phyloP scores from a whole-genome alignment of 805 yeast genomes.

The Citeromyces matritensis region DNA sequence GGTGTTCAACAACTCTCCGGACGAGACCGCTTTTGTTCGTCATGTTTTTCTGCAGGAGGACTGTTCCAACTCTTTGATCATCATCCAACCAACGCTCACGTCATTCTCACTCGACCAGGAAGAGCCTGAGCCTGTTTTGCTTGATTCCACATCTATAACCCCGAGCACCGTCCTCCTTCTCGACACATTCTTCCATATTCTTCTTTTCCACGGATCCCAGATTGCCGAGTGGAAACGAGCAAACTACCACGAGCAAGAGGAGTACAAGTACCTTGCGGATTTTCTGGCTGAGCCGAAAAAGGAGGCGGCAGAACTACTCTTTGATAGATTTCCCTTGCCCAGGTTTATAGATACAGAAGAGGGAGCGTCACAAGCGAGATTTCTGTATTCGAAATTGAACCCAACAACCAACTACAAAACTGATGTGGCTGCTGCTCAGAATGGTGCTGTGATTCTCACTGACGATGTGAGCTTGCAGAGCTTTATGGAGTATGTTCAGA shows the following conservation, averaged over 20 bases:
- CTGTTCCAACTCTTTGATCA: slow-evolving; percentile 39
- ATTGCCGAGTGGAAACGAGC: slow-evolving; percentile 55
- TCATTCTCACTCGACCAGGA: slow-evolving; percentile 41
- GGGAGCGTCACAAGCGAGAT: slow-evolving; percentile 66
- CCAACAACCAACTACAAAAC: slow-evolving; percentile 44
- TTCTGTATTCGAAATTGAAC: slow-evolving; percentile 52
- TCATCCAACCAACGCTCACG: slow-evolving; percentile 59
- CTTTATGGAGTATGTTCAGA: slow-evolving; percentile 37
- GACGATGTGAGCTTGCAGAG: slow-evolving; percentile 45
- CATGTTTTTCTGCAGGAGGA: slow-evolving; percentile 52
- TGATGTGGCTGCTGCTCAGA: slow-evolving; percentile 8
- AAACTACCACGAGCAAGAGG: slow-evolving; percentile 47
- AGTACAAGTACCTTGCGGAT: slow-evolving; percentile 40
- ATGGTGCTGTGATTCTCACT: slow-evolving; percentile 27
- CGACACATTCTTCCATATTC: slow-evolving; percentile 57
- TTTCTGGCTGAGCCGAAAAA: slow-evolving; percentile 46
- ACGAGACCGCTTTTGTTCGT: slow-evolving; percentile 52
- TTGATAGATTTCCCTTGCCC: slow-evolving; percentile 59
- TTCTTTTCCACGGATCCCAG: slow-evolving; percentile 51
- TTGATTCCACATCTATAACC: slow-evolving; percentile 48
- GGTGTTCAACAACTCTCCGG: slow-evolving; percentile 58
- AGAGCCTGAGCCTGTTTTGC: slow-evolving; percentile 40
- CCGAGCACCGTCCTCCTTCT: slow-evolving; percentile 40
- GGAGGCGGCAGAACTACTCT: slow-evolving; percentile 50
- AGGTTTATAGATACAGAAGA: slow-evolving; percentile 62